Conservation (phyloP, 179 eudicot genomes). For the Corrigiola litoralis region DNA sequence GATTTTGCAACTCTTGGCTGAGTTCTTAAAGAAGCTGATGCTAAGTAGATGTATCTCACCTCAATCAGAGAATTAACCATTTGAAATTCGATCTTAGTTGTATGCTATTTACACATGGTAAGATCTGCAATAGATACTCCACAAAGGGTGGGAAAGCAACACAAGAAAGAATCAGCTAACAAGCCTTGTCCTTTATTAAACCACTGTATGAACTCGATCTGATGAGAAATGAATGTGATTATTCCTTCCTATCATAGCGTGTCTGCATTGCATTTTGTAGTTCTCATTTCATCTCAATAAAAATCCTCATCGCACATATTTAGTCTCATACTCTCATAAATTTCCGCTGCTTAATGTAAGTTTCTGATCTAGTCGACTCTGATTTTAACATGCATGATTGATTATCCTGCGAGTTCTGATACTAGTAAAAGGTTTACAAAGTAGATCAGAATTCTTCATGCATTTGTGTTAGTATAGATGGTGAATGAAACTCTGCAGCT, state of each 20-base stretch:
- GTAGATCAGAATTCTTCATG: no score
- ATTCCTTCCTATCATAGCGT: background rate
- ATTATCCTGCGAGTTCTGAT: no score
- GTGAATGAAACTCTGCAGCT: no score
- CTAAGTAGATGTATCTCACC: conserved; percentile 70
- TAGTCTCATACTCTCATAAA: no score
- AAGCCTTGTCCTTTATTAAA: conserved; percentile 56
- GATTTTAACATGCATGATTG: no score
- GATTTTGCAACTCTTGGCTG: conserved; percentile 72
- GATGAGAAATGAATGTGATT: conserved; percentile 7
- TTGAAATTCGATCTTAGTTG: conserved; percentile 81
- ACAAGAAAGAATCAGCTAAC: conserved; percentile 31
- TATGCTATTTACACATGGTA: conserved; percentile 80
- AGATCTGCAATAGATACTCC: conserved; percentile 60
- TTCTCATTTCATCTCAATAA: background rate
- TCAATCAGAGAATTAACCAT: conserved; percentile 56
- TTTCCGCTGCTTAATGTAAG: no score
- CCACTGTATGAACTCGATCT: conserved; percentile 34
- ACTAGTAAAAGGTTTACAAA: no score
- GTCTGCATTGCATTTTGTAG: background rate
- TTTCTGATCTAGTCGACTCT: no score
- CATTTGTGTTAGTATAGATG: no score
- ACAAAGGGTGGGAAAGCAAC: conserved; percentile 35
- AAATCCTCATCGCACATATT: no score
- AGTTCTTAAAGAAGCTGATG: conserved; percentile 71